These are phyloP conservation scores for Lizonia empirigonia DNA, from an alignment of 2,329 filamentous ascomycete species.

Conservation along the genomic window DNA sequence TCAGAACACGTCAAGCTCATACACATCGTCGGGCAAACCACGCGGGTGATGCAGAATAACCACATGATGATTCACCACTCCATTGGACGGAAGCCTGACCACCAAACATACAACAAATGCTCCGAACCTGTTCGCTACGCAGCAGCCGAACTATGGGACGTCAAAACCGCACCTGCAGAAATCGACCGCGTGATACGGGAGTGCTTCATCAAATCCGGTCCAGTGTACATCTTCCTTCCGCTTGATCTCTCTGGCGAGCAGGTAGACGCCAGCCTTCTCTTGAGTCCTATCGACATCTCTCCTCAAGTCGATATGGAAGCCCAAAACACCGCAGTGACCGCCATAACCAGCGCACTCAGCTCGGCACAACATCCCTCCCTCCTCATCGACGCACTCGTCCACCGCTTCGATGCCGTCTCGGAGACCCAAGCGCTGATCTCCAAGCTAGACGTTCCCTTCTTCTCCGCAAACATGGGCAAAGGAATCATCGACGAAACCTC, in stretches of 20 bases:
- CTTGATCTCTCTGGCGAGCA: conserved; percentile 50
- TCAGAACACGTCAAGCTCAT: conserved; percentile 53
- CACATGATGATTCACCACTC: conserved; percentile 56
- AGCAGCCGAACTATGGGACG: conserved; percentile 50
- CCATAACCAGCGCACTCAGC: conserved; percentile 41
- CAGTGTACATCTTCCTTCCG: conserved; percentile 54
- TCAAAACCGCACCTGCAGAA: conserved; percentile 48
- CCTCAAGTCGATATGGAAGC: conserved; percentile 33
- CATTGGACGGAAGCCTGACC: conserved; percentile 51
- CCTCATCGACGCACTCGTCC: conserved; percentile 49
- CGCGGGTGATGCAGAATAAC: conserved; percentile 49
- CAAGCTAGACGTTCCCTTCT: conserved; percentile 47
- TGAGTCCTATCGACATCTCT: conserved; percentile 46
- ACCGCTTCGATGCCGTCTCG: conserved; percentile 45
- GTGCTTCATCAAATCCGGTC: conserved; percentile 50
- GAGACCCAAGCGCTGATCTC: conserved; percentile 44
- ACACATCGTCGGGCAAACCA: conserved; percentile 55
- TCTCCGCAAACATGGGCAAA: conserved; percentile 51
- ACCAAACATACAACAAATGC: conserved; percentile 50
- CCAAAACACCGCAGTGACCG: conserved; percentile 41
- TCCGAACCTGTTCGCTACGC: conserved; percentile 46
- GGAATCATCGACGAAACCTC: conserved; percentile 51
- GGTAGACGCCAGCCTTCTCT: conserved; percentile 43
- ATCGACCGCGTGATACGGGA: conserved; percentile 53
- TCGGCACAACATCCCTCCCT: conserved; percentile 47